These are phyloP conservation scores for Xylariaceae sp. DNA, from an alignment of 2,329 filamentous ascomycete genomes.

Conservation along the genomic window DNA sequence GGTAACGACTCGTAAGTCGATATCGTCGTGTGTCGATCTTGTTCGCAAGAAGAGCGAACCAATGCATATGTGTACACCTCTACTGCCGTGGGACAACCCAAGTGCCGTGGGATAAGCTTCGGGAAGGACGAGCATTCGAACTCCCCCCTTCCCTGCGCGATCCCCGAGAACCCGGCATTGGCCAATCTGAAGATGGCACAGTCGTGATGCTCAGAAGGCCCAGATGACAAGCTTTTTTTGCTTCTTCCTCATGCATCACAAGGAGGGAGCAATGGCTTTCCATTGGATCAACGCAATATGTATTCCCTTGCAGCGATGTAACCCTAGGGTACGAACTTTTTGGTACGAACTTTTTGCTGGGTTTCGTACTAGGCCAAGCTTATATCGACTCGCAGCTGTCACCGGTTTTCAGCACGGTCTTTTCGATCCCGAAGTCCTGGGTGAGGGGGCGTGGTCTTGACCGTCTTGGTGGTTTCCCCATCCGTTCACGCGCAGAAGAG, in stretches of 20 bases:
- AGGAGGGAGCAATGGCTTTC: no score
- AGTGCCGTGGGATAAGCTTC: no score
- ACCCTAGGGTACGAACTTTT: neutral
- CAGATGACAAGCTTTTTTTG: no score
- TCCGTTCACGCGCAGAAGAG: constrained; percentile 21
- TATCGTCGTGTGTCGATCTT: neutral
- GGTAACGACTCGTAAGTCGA: neutral
- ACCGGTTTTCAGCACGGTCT: constrained; percentile 16
- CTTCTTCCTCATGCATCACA: no score
- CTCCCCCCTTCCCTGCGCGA: no score
- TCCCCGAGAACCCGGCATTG: no score
- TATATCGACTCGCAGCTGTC: no score
- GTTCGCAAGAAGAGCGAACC: neutral
- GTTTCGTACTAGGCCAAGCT: constrained; percentile 5
- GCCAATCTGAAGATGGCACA: no score
- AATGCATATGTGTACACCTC: neutral
- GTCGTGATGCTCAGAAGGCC: no score
- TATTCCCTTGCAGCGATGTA: constrained; percentile 13
- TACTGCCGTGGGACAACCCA: no score
- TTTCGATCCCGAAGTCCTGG: constrained; percentile 23
- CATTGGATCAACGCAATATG: no score
- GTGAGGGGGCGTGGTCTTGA: constrained; percentile 9
- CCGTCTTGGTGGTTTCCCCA: constrained; percentile 22
- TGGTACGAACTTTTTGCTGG: neutral
- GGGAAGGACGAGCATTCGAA: no score